Base-by-base conservation (phyloP, 352 stramenopile species). In the Phytophthora sp. region DNA sequence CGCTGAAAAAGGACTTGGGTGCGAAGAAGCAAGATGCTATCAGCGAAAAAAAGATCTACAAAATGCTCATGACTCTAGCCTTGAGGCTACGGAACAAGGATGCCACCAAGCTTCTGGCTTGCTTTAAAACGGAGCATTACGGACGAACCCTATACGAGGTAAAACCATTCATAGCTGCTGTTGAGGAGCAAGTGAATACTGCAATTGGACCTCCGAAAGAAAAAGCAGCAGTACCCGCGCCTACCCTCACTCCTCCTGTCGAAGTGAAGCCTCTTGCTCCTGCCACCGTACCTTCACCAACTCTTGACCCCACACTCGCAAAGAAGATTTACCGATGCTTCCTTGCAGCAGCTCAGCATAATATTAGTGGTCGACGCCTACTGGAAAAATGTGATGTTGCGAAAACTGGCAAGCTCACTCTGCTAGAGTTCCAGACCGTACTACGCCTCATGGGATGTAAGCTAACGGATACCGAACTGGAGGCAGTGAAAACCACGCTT, bases 281-380 rank as follows among this genome's bases (percentile, higher is more conserved):
- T 45, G 54, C 43, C 13, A 17, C 21, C 18, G 13, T 28, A 31
- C 9, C 46, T 18, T 13, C 60, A 13, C 43, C 62, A 43, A 43
- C 51, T n/a, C 66, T 75, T 7, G 66, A 71, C 4, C 27, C 53
- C 17, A 23, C 46, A 15, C 66, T 91, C 7, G 76, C 69, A 9
- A 79, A 87, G 53, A 91, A 89, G 57, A 85, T 91, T 17, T 89
- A 85, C 23, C 46, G 58, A 9, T 89, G 74, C 58, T 92, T 94
- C 17, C 52, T 92, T 17, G 46, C 61, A 17, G 83, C 83, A 17
- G 85, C 85, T 3, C 83, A 94, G 34, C 67, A 81, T 20, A 92
- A 94, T 51, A 80, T 94, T 42, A 94, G 84, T 18, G 85, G 83
- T 4, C 68, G 77, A 37, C 85, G 80, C 24, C 59, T 94, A 4